phyloP scores from a whole-genome alignment of 129 eudicot genomes.

The Ambrosia artemisiifolia region DNA sequence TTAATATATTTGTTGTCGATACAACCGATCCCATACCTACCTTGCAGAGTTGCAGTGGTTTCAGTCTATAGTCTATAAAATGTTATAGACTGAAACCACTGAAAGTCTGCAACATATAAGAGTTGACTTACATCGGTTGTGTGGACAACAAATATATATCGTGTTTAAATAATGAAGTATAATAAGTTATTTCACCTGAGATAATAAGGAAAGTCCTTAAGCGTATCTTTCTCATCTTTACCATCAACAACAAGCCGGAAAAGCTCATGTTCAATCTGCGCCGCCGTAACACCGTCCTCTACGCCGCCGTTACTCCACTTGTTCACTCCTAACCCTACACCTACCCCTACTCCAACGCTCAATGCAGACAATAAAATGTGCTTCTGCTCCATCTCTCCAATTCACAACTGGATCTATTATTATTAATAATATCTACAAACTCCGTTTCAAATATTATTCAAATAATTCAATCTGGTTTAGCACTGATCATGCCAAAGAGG shows the following conservation, averaged over 20 bases:
- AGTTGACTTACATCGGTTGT: too few relatives aligned
- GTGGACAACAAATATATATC: too few relatives aligned
- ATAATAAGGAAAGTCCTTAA: conserved; percentile 85
- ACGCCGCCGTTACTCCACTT: conserved; percentile 57
- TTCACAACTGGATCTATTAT: conserved; percentile 5
- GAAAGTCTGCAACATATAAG: not conserved
- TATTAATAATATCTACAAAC: conserved; percentile 11
- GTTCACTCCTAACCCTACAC: conserved; percentile 84
- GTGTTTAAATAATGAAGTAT: too few relatives aligned
- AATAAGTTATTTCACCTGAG: conserved; percentile 73
- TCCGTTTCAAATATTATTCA: conserved; percentile 11
- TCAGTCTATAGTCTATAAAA: too few relatives aligned
- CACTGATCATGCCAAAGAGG: not conserved
- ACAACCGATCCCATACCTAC: too few relatives aligned
- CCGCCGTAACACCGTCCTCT: conserved; percentile 49
- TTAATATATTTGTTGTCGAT: too few relatives aligned
- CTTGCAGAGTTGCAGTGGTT: too few relatives aligned
- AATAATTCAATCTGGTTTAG: not conserved
- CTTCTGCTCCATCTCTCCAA: conserved; percentile 73
- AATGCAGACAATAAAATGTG: conserved; percentile 79
- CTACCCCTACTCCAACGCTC: conserved; percentile 92
- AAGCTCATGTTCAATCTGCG: conserved; percentile 64
- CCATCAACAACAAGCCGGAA: conserved; percentile 60
- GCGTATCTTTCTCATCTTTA: conserved; percentile 49
- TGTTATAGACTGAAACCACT: too few relatives aligned